These are phyloP conservation scores for Aspergillus oerlinghausenensis DNA, from an alignment of 2,329 filamentous ascomycete species.

Conservation along the genomic window DNA sequence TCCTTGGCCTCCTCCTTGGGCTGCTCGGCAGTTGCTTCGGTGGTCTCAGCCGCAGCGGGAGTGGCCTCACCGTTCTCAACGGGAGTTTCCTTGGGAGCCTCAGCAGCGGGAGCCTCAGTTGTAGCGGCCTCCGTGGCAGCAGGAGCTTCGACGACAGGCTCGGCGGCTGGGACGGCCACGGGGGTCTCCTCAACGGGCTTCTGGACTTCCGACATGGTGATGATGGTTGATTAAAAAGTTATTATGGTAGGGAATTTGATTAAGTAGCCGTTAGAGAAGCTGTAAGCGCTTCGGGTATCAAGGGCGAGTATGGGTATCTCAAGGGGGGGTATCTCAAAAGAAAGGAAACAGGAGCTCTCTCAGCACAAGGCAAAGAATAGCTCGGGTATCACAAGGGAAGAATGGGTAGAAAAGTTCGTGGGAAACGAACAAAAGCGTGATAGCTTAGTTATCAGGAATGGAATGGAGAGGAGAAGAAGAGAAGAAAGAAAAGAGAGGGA, in stretches of 20 bases:
- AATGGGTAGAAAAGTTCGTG: slow-evolving; percentile 18
- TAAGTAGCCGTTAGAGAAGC: slow-evolving; percentile 14
- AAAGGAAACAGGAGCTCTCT: slow-evolving; percentile 25
- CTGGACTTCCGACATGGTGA: slow-evolving; percentile 68
- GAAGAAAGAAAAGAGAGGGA: slow-evolving; percentile 15
- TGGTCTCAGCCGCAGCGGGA: slow-evolving; percentile 28
- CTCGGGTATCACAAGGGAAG: slow-evolving; percentile 35
- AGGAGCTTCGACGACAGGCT: slow-evolving; percentile 33
- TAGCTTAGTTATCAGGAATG: slow-evolving; percentile 13
- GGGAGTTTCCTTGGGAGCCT: slow-evolving; percentile 31
- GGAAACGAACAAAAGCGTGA: slow-evolving; percentile 15
- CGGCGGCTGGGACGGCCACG: slow-evolving; percentile 35
- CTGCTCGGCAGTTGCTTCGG: slow-evolving; percentile 36
- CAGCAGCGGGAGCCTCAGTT: slow-evolving; percentile 25
- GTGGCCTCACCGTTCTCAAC: slow-evolving; percentile 32
- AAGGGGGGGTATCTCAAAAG: slow-evolving; percentile 33
- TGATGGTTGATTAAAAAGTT: slow-evolving; percentile 15
- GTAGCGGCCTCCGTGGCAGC: slow-evolving; percentile 37
- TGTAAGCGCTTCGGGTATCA: slow-evolving; percentile 15
- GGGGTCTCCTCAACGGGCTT: slow-evolving; percentile 63
- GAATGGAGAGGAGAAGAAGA: slow-evolving; percentile 19
- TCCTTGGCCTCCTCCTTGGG: slow-evolving; percentile 26
- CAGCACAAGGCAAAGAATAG: slow-evolving; percentile 32
- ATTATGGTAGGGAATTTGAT: slow-evolving; percentile 18
- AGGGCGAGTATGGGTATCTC: slow-evolving; percentile 21